These are phyloP conservation scores for Xylariaceae sp. DNA, from an alignment of 2,329 filamentous ascomycete species.

Conservation along the genomic window DNA sequence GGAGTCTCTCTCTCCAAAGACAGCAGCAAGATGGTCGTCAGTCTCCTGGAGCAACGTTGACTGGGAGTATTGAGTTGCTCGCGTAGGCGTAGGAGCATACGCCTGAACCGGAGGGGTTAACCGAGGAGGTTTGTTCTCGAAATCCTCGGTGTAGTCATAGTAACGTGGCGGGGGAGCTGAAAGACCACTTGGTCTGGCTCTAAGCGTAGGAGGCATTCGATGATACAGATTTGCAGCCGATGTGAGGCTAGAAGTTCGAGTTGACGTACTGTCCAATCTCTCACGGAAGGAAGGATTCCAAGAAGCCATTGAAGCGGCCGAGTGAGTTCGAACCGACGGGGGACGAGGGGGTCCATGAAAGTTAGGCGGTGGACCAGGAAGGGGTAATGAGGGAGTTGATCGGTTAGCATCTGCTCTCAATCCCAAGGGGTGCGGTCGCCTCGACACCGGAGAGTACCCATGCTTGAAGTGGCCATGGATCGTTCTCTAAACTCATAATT, in stretches of 20 bases:
- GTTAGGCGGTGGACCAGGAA: constrained; percentile 28
- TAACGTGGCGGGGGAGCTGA: constrained; percentile 46
- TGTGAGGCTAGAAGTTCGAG: constrained; percentile 55
- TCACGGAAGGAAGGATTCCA: constrained; percentile 41
- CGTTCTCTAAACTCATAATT: constrained; percentile 47
- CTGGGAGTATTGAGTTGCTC: constrained; percentile 26
- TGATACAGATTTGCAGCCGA: constrained; percentile 58
- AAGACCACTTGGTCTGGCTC: constrained; percentile 26
- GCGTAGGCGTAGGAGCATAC: constrained; percentile 31
- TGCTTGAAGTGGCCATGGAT: constrained; percentile 50
- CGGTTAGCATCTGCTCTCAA: constrained; percentile 48
- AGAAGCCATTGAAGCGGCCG: constrained; percentile 44
- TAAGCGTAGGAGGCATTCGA: constrained; percentile 37
- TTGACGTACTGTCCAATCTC: constrained; percentile 44
- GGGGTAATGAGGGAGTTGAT: constrained; percentile 48
- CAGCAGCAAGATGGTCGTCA: constrained; percentile 33
- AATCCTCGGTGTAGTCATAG: constrained; percentile 61
- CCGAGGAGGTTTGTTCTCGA: constrained; percentile 44
- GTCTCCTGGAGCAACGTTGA: constrained; percentile 33
- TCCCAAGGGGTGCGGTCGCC: constrained; percentile 47
- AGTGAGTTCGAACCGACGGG: constrained; percentile 40
- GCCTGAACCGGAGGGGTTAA: constrained; percentile 27
- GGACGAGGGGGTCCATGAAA: constrained; percentile 31
- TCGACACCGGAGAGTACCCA: constrained; percentile 43
- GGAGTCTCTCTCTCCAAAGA: constrained; percentile 34